Conservation (phyloP, 202 grass and related monocot genomes). For the Tripidium arundinaceum region DNA sequence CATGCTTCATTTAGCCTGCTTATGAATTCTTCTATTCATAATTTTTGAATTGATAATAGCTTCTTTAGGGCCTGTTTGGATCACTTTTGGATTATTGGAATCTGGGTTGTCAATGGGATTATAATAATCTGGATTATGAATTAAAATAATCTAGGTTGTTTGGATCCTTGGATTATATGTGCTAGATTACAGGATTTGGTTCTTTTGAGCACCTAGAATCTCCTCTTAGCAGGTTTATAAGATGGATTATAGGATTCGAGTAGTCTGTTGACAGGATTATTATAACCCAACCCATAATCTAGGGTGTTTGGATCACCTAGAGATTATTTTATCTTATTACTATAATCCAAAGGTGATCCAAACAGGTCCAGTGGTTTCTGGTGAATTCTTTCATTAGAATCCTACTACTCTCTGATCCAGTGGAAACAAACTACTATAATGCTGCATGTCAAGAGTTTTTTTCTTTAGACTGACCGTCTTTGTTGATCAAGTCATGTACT, state of each 20-base stretch:
- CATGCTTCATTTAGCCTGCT: background rate
- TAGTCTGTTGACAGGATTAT: background rate
- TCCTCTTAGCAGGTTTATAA: background rate
- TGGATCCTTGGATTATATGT: background rate
- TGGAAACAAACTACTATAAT: conserved; percentile 4
- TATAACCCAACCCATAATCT: background rate
- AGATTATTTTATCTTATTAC: background rate
- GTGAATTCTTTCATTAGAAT: background rate
- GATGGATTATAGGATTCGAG: background rate
- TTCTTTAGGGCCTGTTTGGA: background rate
- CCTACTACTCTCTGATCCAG: background rate
- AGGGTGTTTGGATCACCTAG: background rate
- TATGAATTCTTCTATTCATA: background rate
- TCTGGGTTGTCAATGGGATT: background rate
- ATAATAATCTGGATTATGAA: background rate
- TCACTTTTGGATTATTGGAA: conserved; percentile 30
- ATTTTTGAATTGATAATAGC: background rate
- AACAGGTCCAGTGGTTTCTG: background rate
- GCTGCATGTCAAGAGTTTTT: background rate
- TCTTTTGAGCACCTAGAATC: background rate
- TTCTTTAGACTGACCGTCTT: background rate
- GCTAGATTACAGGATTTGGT: background rate
- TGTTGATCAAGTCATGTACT: background rate
- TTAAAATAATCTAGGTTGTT: background rate
- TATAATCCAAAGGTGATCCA: too few species aligned